A percentile compares a stretch with the other conserved stretches of the same genome.
Conservation (phyloP, 768 basidiomycete species). For the Obba rivulosa region DNA sequence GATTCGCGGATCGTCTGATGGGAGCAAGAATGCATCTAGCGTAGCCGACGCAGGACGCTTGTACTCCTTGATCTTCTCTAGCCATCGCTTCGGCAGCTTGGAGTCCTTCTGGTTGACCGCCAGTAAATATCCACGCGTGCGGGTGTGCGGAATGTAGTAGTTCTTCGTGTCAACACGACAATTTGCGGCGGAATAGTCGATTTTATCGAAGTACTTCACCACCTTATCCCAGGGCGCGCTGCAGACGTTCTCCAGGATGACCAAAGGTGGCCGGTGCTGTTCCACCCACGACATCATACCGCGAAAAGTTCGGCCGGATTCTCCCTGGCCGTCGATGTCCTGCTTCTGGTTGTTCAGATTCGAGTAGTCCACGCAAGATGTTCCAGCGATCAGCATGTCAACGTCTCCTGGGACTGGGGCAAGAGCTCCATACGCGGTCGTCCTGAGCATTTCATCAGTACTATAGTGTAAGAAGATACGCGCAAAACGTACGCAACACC, state of each 20-base stretch:
- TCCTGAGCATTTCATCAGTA: constrained; percentile 36
- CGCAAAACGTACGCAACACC: constrained; percentile 57
- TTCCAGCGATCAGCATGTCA: constrained; percentile 88
- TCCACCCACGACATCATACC: constrained; percentile 94
- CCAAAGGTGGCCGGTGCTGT: constrained; percentile 82
- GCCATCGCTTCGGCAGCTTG: constrained; percentile 66
- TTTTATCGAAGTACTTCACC: constrained; percentile 66
- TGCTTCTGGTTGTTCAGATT: constrained; percentile 91
- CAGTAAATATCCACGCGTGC: constrained; percentile 83
- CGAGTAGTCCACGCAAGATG: constrained; percentile 97
- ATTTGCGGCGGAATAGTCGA: constrained; percentile 69
- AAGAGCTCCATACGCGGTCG: constrained; percentile 87
- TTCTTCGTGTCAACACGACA: constrained; percentile 78
- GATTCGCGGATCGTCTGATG: constrained; percentile 87
- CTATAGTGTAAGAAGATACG: constrained; percentile 3
- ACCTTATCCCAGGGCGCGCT: constrained; percentile 83
- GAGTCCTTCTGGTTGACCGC: constrained; percentile 66
- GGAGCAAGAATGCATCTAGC: constrained; percentile 86
- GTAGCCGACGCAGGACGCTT: constrained; percentile 84
- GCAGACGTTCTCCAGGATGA: constrained; percentile 93
- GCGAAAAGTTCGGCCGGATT: constrained; percentile 89
- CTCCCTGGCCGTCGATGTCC: constrained; percentile 82
- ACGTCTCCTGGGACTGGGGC: constrained; percentile 86
- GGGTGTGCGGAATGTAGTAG: constrained; percentile 93
- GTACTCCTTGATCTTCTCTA: constrained; percentile 52